Evolutionary conservation across 2,329 filamentous ascomycete species (phyloP).

Genomic region (Dactylellina haptotyla): DNA sequence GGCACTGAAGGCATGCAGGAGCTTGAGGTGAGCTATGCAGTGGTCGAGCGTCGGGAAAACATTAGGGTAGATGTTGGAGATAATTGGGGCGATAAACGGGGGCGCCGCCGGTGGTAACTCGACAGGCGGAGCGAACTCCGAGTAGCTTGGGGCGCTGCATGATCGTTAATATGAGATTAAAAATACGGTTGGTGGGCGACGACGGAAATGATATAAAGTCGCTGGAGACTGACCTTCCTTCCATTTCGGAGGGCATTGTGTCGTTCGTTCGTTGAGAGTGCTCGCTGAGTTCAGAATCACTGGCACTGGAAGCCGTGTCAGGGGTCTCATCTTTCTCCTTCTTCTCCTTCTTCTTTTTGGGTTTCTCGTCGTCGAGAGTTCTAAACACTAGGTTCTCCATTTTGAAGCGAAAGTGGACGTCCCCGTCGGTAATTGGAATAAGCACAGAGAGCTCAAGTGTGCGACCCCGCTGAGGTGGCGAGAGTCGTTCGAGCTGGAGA

Average conservation of each 20-base stretch:
- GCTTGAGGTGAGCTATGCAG: slow-evolving; percentile 36
- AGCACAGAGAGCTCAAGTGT: too few relatives aligned
- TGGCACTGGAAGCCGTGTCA: slow-evolving; percentile 10
- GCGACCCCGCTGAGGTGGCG: too few relatives aligned
- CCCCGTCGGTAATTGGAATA: too few relatives aligned
- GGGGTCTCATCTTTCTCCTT: slow-evolving; percentile 18
- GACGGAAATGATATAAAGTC: neutral
- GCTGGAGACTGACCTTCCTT: slow-evolving; percentile 7
- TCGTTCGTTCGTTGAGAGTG: slow-evolving; percentile 12
- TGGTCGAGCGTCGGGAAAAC: slow-evolving; percentile 31
- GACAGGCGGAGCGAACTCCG: slow-evolving; percentile 12
- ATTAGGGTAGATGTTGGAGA: slow-evolving; percentile 20
- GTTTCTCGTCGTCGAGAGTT: slow-evolving; percentile 20
- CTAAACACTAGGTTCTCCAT: slow-evolving; percentile 11
- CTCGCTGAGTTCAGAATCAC: neutral
- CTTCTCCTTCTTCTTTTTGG: slow-evolving; percentile 24
- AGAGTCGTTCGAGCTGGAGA: too few relatives aligned
- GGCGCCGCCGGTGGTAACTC: slow-evolving; percentile 1
- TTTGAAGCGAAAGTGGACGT: too few relatives aligned
- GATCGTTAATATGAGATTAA: neutral
- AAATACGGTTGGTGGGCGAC: neutral
- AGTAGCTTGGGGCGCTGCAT: slow-evolving; percentile 25
- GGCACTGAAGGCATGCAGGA: slow-evolving; percentile 45
- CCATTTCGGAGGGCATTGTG: slow-evolving; percentile 25
- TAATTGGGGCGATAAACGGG: slow-evolving; percentile 19